Base-by-base conservation (phyloP, 805 yeast genomes). In the Millerago galiae region DNA sequence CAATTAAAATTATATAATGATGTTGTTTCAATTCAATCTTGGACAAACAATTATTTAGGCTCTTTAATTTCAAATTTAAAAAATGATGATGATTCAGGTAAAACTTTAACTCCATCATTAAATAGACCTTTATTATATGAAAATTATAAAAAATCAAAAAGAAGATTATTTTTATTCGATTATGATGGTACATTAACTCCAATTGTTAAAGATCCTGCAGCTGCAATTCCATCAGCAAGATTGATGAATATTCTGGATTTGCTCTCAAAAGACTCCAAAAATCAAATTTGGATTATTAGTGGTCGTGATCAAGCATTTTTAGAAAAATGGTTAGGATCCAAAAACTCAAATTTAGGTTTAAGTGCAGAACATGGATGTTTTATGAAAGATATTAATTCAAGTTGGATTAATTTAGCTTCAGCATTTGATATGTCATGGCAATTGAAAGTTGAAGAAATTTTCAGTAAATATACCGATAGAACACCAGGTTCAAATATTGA, bases 281-380 rank as follows among this genome's bases (percentile, higher is more conserved):
- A 93, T 64, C 82, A 80, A 59, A 81, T 93, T 34, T 93, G 99
- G 99, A 78, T 93, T 50, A 91, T 93, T 46, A 83, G 95, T 33
- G 99, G 99, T 2, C 77, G 99, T 53, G 99, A 93, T 62, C 95
- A 86, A 65, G 76, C 71, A 39, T 93, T 93, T 57, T 71, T 93
- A 54, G 95, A 84, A 48, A 78, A 80, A 63, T 89, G 96, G 93
- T 67, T 90, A 48, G 97, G 97, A 8, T 55, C 73, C 3, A 43
- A 38, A 31, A 73, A 73, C 48, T 70, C 73, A 15, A 63, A 71
- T 34, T 66, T 93, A 28, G 96, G 97, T 2, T 70, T 93, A 41
- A 82, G 95, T 45, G 98, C 99, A 0, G 99, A 93, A 59, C 99
- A 93, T 61, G 99, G 99, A 8, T 91, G 97, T 57, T 93, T 93